Evolutionary conservation across 2,329 filamentous ascomycete genomes (phyloP), one percentile per base, ranked within the genome.

Genomic region (Clathrospora elynae): DNA sequence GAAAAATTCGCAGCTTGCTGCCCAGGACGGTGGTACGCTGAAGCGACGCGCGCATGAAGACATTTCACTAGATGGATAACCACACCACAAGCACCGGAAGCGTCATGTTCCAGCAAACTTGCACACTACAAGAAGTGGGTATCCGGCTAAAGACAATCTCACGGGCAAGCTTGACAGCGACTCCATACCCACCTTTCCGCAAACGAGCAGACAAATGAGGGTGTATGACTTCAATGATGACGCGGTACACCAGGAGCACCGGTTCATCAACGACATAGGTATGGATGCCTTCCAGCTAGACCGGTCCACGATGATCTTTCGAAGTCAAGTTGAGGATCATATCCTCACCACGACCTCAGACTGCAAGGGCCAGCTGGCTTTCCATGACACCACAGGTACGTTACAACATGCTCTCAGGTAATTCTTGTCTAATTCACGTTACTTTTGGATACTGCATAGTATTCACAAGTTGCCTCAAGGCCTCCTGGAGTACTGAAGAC

Each of bases 101-200:
- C 35, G n/a, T 38, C 13, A 39, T 9, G 2, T 10, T 17, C 9
- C 24, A 31, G 26, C 31, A 44, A 48, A 48, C 20, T 3, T 10
- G 20, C 8, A 9, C 10, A 26, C 9, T 35, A 30, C 2, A 25
- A 36, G 3, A 24, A 24, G 10, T 23, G 30, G n/a, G 13, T 9
- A 24, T 9, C 25, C 8, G 8, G 35, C 17, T 24, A 30, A 23
- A 17, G 35, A 36, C 25, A 23, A n/a, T 10, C 18, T 14, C 12
- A 48, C 42, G 31, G 43, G 41, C 32, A 51, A 49, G 18, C 12
- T 29, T 20, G 30, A 47, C 34, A 45, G 35, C 42, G 23, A 31
- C 39, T 9, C 11, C 7, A 28, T 26, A 26, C 20, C 38, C 19
- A 37, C 25, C 24, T 36, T 8, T 6, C 35, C 42, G 28, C 54